Evolutionary conservation across 176 grass and related monocot genomes (phyloP).

Genomic region (Oryza meridionalis): DNA sequence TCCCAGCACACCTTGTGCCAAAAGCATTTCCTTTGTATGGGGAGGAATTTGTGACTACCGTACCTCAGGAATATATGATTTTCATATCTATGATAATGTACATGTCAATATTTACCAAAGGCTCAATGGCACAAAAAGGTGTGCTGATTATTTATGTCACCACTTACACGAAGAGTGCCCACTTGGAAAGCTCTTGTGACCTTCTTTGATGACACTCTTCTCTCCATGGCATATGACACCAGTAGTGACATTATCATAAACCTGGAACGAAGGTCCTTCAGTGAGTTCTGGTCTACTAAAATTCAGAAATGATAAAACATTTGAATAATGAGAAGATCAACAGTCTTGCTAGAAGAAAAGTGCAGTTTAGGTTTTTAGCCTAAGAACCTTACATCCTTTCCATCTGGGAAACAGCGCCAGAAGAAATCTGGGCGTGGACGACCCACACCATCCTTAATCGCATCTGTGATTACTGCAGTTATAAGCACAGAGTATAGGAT

Average conservation of each 20-base stretch:
- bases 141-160: background rate
- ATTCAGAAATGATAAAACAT: conserved; percentile 17
- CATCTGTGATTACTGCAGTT: conserved; percentile 94
- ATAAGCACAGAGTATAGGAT: conserved; percentile 95
- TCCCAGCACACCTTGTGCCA: background rate
- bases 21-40: background rate
- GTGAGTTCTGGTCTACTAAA: conserved; percentile 1
- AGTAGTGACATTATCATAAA: conserved; percentile 79
- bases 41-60: background rate
- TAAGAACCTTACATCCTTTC: conserved; percentile 64
- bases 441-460: conserved; percentile 94
- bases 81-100: background rate
- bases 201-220: conserved; percentile 85
- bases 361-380: conserved; percentile 5
- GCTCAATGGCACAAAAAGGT: background rate
- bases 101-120: conserved; percentile 10
- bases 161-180: conserved; percentile 85
- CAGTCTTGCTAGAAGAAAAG: background rate
- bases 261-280: conserved; percentile 42
- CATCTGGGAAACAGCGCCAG: conserved; percentile 99
- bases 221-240: conserved; percentile 81
- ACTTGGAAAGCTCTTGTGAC: conserved; percentile 96
- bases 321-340: conserved; percentile 17
- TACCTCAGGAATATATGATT: background rate
- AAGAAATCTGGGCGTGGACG: conserved; percentile 95